These are phyloP conservation scores for Ulota crispa DNA, from an alignment of 225 moss, liverwort and hornwort genomes.

Conservation along the genomic window DNA sequence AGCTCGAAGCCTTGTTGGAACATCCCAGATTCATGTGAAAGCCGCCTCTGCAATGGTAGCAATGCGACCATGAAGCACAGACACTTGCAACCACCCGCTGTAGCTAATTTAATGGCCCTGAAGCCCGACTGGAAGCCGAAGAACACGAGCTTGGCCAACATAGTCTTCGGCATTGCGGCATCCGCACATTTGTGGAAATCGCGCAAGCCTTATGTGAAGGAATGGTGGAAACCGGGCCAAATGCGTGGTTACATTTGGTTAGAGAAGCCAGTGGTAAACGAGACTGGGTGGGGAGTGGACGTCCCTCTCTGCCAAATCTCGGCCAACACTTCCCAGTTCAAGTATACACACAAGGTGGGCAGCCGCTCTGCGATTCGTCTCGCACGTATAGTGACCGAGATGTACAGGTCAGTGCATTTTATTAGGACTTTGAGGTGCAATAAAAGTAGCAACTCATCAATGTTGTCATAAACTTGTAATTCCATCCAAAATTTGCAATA, in stretches of 20 bases:
- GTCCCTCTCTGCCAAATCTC: conserved; percentile 73
- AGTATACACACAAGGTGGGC: conserved; percentile 72
- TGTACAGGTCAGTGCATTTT: conserved; percentile 38
- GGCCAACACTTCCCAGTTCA: conserved; percentile 79
- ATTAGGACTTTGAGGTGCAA: not conserved
- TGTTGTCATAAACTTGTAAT: not conserved
- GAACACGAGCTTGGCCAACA: conserved; percentile 47
- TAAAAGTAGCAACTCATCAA: not conserved
- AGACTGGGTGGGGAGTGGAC: conserved; percentile 37
- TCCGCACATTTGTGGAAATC: conserved; percentile 81
- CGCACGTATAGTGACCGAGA: conserved; percentile 82
- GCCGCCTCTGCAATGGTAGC: conserved; percentile 22
- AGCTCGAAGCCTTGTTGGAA: conserved; percentile 35
- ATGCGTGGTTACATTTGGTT: conserved; percentile 98
- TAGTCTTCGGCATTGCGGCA: conserved; percentile 93
- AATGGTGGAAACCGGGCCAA: conserved; percentile 81
- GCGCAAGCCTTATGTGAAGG: conserved; percentile 74
- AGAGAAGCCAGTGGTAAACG: conserved; percentile 68
- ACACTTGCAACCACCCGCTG: not conserved
- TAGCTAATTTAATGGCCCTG: not conserved
- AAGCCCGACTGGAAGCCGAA: conserved; percentile 19
- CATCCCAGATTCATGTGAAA: conserved; percentile 21
- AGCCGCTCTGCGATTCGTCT: conserved; percentile 90
- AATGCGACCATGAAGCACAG: conserved; percentile 1
- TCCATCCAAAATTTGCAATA: not conserved